Percentiles rank a stretch among this genome's conserved stretches.
phyloP scores from a whole-genome alignment of 345 rosid genomes.

The Moricandia moricandioides region DNA sequence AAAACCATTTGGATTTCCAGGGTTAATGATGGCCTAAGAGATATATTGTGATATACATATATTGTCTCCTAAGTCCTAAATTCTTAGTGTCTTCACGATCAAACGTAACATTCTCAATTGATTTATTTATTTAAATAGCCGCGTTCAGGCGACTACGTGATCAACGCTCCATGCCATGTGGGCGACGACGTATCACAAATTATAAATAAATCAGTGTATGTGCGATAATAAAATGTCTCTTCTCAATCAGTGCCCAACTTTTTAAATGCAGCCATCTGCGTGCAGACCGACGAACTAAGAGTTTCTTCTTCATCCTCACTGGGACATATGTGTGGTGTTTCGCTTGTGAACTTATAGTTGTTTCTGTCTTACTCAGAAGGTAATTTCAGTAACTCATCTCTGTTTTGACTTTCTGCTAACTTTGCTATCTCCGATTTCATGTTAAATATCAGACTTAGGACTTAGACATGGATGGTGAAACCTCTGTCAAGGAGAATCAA shows the following conservation, averaged over 20 bases:
- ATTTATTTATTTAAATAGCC: background rate
- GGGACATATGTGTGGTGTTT: no score
- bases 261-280: no score
- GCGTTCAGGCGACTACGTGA: background rate
- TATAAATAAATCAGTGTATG: no score
- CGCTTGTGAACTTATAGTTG: background rate
- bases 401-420: background rate
- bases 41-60: no score
- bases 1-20: no score
- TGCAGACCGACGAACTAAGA: no score
- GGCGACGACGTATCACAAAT: no score
- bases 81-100: no score
- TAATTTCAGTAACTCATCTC: background rate
- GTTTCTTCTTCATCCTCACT: no score
- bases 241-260: no score
- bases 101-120: background rate
- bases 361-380: background rate
- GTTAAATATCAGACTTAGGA: constrained; percentile 1
- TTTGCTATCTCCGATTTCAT: background rate
- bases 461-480: background rate
- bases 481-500: constrained; percentile 17
- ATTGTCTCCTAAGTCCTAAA: background rate
- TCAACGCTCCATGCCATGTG: background rate
- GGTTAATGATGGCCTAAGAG: no score
- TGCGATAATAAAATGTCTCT: no score